Percentiles rank a stretch among this genome's conserved stretches.
Conservation (phyloP, 768 basidiomycete species). For the Piloderma croceum region DNA sequence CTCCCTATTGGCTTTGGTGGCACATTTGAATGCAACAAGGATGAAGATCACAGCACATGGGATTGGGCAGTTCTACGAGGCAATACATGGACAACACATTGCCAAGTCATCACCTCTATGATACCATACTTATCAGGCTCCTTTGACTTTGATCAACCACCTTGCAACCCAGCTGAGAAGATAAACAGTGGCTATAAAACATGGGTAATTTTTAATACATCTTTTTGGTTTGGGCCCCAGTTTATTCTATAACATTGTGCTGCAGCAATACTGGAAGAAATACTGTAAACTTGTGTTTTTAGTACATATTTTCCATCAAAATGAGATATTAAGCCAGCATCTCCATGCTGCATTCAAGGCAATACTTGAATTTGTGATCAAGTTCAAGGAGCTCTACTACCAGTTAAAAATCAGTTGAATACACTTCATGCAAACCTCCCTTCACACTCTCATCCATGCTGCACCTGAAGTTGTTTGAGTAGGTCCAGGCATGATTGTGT, state of each 20-base stretch:
- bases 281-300: constrained; percentile 19
- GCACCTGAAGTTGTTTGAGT: constrained; percentile 16
- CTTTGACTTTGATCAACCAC: constrained; percentile 25
- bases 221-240: constrained; percentile 31
- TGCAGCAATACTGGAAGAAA: constrained; percentile 10
- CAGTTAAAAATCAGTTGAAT: constrained; percentile 17
- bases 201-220: constrained; percentile 25
- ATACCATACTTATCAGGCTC: constrained; percentile 18
- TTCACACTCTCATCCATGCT: constrained; percentile 26
- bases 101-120: constrained; percentile 11
- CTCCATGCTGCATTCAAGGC: constrained; percentile 11
- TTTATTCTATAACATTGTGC: constrained; percentile 18
- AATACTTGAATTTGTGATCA: constrained; percentile 18
- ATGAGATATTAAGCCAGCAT: constrained; percentile 9
- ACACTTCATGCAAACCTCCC: constrained; percentile 24
- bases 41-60: constrained; percentile 2
- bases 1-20: constrained; percentile 13
- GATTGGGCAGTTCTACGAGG: constrained; percentile 15
- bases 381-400: constrained; percentile 27
- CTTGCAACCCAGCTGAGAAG: constrained; percentile 31
- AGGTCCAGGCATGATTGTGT: constrained; percentile 15
- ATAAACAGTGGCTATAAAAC: no score
- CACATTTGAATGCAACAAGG: constrained; percentile 3
- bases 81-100: constrained; percentile 16
- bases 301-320: constrained; percentile 17